Percentiles rank a stretch among this genome's conserved stretches.
Conservation (phyloP, 495 filamentous ascomycete species). For the Neurospora sp. region DNA sequence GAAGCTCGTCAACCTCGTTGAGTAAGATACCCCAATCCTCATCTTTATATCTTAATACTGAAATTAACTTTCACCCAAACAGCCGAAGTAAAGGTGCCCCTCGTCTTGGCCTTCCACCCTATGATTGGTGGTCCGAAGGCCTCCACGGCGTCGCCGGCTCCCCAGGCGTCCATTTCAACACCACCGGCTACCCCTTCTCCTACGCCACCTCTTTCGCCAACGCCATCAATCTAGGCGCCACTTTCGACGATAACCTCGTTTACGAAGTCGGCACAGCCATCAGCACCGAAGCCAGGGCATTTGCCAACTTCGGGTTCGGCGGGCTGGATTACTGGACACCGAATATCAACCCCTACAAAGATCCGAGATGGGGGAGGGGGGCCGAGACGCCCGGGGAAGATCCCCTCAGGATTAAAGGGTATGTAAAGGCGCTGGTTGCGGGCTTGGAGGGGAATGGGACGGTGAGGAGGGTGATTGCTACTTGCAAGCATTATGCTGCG, state of each 20-base stretch:
- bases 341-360: slow-evolving; percentile 57
- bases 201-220: slow-evolving; percentile 39
- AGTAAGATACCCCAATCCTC: background rate
- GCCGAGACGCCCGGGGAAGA: slow-evolving; percentile 29
- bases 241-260: slow-evolving; percentile 42
- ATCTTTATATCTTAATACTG: background rate
- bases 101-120: too few species aligned
- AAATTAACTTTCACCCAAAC: background rate
- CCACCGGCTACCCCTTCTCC: slow-evolving; percentile 24
- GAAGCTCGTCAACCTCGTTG: slow-evolving; percentile 27
- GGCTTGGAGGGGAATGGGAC: slow-evolving; percentile 46
- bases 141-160: slow-evolving; percentile 36
- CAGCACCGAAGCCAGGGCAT: slow-evolving; percentile 56
- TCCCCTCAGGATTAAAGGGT: slow-evolving; percentile 33
- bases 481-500: slow-evolving; percentile 55
- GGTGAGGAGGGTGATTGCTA: slow-evolving; percentile 45
- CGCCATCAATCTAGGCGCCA: slow-evolving; percentile 33
- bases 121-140: slow-evolving; percentile 46
- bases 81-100: slow-evolving; percentile 27
- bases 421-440: slow-evolving; percentile 48
- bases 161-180: slow-evolving; percentile 25
- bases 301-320: slow-evolving; percentile 48
- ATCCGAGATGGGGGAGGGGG: slow-evolving; percentile 36
- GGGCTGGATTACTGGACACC: slow-evolving; percentile 57
- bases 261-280: slow-evolving; percentile 33